Evolutionary conservation across 2,329 filamentous ascomycete species (phyloP), one percentile per base, ranked within the genome.

Genomic region (Claviceps cyperi): DNA sequence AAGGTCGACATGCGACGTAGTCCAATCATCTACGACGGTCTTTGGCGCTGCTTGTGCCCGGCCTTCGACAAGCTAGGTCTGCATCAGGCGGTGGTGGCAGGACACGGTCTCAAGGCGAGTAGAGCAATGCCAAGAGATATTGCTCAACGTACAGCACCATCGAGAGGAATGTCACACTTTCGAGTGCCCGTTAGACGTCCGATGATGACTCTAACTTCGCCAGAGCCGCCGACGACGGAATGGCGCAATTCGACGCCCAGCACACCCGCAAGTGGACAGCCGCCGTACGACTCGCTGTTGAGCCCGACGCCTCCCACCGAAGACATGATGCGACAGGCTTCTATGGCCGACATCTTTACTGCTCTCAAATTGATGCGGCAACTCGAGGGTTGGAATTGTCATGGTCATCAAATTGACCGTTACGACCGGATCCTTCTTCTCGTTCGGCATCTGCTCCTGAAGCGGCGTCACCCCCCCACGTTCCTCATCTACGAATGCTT

Each of bases 401-500:
- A 51, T 41, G 44, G 51, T 11, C 51, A 57, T 28, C 48, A 60
- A 5, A 51, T 58, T 7, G 55, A 62, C 40, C 56, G 57, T 14
- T 58, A 62, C 53, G 50, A 48, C 37, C 60, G 62, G n/a, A 64
- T 67, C 14, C 48, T 64, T 3, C 57, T 57, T 38, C 56, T 84
- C 7, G 75, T 83, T 14, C 71, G 75, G 45, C 74, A 79, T 52
- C 67, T 90, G 32, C 64, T 89, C 13, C 65, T 64, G 41, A 66
- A 72, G n/a, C 71, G 79, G 15, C 63, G 68, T 1, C 75, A 82
- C 58, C 61, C 64, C 47, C 78, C 79, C 2, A 78, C 76, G 57
- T 58, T 71, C 2, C 68, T 75, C 49, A 67, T 88, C 47, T 96
- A 92, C 64, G 81, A 86, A 57, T 80, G 83, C 14, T 67, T 94